phyloP scores from a whole-genome alignment of 2,329 filamentous ascomycete genomes.

The Neoscytalidium dimidiatum region DNA sequence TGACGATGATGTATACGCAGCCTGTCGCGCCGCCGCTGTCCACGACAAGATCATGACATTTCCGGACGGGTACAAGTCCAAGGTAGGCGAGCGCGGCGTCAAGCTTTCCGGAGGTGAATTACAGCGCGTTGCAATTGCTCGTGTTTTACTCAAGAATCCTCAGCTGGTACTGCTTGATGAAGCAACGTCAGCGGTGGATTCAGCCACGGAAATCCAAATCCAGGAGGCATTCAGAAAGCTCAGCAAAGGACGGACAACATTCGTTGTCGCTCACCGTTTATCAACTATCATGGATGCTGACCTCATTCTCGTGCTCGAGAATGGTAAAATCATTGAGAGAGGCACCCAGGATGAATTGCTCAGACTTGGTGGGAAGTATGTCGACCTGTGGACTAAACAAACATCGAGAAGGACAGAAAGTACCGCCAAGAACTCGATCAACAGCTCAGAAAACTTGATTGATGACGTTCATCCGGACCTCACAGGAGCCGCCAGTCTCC shows the following conservation, averaged over 20 bases:
- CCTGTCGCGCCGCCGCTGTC: slow-evolving; percentile 63
- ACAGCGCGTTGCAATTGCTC: slow-evolving; percentile 68
- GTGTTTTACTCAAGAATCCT: slow-evolving; percentile 76
- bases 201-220: slow-evolving; percentile 67
- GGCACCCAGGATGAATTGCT: slow-evolving; percentile 80
- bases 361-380: slow-evolving; percentile 69
- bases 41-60: slow-evolving; percentile 66
- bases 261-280: slow-evolving; percentile 74
- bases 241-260: slow-evolving; percentile 64
- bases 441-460: not conserved
- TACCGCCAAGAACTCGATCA: slow-evolving; percentile 7
- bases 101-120: slow-evolving; percentile 65
- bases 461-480: not conserved
- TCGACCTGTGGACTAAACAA: slow-evolving; percentile 88
- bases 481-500: not conserved
- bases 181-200: slow-evolving; percentile 84
- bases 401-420: slow-evolving; percentile 37
- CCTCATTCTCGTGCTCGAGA: slow-evolving; percentile 77
- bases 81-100: slow-evolving; percentile 43
- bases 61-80: slow-evolving; percentile 44
- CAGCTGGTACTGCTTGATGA: slow-evolving; percentile 86
- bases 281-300: slow-evolving; percentile 86
- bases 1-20: slow-evolving; percentile 60
- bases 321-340: slow-evolving; percentile 74
- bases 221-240: slow-evolving; percentile 62